Conservation (phyloP, 2,329 filamentous ascomycete species). For the Tolypocladium capitatum region DNA sequence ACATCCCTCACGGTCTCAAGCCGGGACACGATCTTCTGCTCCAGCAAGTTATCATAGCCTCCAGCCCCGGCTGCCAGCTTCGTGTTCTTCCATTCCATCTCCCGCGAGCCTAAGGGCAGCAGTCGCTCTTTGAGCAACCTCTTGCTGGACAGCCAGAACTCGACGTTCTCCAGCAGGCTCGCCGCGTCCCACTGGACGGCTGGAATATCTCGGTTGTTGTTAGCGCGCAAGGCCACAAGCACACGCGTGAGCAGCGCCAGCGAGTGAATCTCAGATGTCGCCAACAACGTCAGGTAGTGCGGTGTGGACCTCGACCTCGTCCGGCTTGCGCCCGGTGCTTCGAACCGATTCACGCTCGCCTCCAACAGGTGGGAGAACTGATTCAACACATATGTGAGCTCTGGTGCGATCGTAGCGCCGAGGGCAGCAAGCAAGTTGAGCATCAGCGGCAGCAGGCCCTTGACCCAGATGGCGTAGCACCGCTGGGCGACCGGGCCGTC, state of each 20-base stretch:
- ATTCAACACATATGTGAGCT: constrained; percentile 78
- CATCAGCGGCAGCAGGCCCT: constrained; percentile 74
- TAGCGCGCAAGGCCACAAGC: constrained; percentile 50
- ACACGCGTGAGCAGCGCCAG: constrained; percentile 65
- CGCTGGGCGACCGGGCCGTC: constrained; percentile 53
- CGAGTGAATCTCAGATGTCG: constrained; percentile 66
- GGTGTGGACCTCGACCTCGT: constrained; percentile 34
- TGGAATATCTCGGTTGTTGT: constrained; percentile 59
- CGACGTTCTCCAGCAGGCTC: constrained; percentile 65
- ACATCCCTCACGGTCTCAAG: constrained; percentile 47
- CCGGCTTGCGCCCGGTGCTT: constrained; percentile 42
- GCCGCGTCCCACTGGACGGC: constrained; percentile 62
- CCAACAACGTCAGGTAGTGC: constrained; percentile 57
- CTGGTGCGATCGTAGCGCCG: constrained; percentile 66
- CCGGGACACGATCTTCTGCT: constrained; percentile 62
- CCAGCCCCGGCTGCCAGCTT: constrained; percentile 18
- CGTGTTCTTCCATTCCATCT: constrained; percentile 46
- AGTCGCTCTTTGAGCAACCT: constrained; percentile 59
- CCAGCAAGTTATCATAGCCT: constrained; percentile 49
- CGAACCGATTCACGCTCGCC: constrained; percentile 60
- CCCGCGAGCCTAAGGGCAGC: constrained; percentile 58
- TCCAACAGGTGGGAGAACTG: constrained; percentile 71
- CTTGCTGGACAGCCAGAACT: constrained; percentile 62
- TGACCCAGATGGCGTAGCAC: constrained; percentile 81
- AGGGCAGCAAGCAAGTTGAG: constrained; percentile 78